A percentile compares a stretch with the other conserved stretches of the same genome.
phyloP scores from a whole-genome alignment of 2,329 filamentous ascomycete genomes.

The Aureobasidium leucospermi region DNA sequence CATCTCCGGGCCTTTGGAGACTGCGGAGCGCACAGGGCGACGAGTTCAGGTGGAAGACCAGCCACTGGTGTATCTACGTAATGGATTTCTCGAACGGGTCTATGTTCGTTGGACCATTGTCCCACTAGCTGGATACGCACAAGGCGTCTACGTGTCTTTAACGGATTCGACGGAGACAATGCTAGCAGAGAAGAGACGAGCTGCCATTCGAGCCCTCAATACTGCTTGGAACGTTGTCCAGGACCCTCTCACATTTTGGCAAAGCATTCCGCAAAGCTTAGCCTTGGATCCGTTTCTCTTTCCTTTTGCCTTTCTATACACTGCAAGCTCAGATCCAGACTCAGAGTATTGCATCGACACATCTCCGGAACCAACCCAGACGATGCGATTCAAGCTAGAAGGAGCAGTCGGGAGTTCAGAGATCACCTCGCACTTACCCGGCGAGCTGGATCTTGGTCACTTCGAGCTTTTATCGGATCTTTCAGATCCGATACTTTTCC shows the following conservation, averaged over 20 bases:
- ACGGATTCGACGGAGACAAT: slow-evolving; percentile 12
- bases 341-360: slow-evolving; percentile 2
- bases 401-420: neutral
- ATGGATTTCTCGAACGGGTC: slow-evolving; percentile 13
- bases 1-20: neutral
- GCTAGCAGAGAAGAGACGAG: slow-evolving; percentile 10
- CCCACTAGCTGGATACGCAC: neutral
- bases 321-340: neutral
- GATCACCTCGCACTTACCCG: neutral
- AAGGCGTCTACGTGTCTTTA: slow-evolving; percentile 1
- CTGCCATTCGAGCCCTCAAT: slow-evolving; percentile 4
- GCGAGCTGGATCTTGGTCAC: neutral
- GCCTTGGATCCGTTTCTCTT: slow-evolving; percentile 11
- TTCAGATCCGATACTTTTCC: neutral
- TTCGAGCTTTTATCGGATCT: neutral
- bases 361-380: neutral
- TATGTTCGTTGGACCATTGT: slow-evolving; percentile 14
- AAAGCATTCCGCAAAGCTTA: neutral
- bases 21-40: neutral
- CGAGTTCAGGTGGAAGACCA: neutral
- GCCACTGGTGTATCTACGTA: neutral
- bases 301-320: slow-evolving; percentile 16
- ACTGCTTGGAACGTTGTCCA: slow-evolving; percentile 1
- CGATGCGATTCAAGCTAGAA: slow-evolving; percentile 1
- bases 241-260: slow-evolving; percentile 13